Base-by-base conservation (phyloP, 1,284 basidiomycete species). In the Ustilago trichophora region DNA sequence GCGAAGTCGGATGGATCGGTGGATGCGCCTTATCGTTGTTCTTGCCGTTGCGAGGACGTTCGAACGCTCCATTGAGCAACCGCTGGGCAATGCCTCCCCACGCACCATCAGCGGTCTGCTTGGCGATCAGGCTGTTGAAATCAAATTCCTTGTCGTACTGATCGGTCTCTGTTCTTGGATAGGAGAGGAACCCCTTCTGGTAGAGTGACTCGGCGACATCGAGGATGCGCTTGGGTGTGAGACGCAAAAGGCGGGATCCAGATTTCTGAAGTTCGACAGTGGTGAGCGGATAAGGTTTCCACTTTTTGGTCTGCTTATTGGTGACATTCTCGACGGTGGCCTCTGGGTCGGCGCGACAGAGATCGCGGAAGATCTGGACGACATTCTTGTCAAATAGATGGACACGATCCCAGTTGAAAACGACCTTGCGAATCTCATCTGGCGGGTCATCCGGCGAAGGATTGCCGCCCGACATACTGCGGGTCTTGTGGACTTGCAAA, bases 1-100 rank as follows among this genome's bases (percentile, higher is more conserved):
- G 89, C 5, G 91, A 89, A 0, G 93, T 98, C 0, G 96, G 96
- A 76, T 99, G 96, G 68, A 98, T 98, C 0, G 96, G 96, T 26
- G 96, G 96, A 85, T 98, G 96, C 0, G 96, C 96, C 80, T 98
- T 93, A 82, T 99, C 96, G 81, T 99, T 92, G 82, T 96, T 93
- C 82, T 89, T 90, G 13, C 96, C 96, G 69, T 89, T 89, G 9
- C 94, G 87, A 0, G 96, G 96, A 2, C 84, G 71, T 47, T 85
- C 86, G 78, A 92, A 98, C 2, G 85, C 59, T 7, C 64, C 66
- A n/a, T 72, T 63, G 4, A 66, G 31, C 18, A 80, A 55, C 9
- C 71, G 49, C 36, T 59, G 53, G 2, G 75, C 94, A 78, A 94
- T 96, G 15, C 73, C 83, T 4, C 95, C 94, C 96, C 96, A 99